Evolutionary conservation across 768 basidiomycete genomes (phyloP).

Genomic region (Lentinula detonsa): DNA sequence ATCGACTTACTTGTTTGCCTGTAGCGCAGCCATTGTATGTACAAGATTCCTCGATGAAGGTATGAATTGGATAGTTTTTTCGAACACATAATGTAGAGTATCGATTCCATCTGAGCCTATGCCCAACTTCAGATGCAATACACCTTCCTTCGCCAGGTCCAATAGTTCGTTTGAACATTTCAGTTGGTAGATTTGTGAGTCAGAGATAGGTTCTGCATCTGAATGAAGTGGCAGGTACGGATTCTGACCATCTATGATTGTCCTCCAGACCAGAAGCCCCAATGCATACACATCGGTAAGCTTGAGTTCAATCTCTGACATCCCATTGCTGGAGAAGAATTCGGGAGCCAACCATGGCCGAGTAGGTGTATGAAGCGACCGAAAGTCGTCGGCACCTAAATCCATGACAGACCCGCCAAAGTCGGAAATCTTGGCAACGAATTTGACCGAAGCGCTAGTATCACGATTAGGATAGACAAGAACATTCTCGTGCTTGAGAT

Average conservation of each 20-base stretch:
- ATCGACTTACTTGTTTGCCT: neutral
- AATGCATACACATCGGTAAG: conserved; percentile 8
- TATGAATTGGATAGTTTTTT: neutral
- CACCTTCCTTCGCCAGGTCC: neutral
- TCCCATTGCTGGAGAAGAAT: neutral
- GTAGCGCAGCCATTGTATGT: neutral
- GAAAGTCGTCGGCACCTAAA: neutral
- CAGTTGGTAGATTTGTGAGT: neutral
- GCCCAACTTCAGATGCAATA: neutral
- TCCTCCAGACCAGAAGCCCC: conserved; percentile 7
- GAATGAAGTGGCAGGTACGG: neutral
- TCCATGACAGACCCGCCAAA: conserved; percentile 10
- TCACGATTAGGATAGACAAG: conserved; percentile 8
- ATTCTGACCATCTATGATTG: conserved; percentile 4
- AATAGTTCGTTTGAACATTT: neutral
- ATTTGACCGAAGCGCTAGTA: neutral
- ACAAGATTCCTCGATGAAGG: neutral
- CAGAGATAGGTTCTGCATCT: neutral
- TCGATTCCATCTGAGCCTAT: neutral
- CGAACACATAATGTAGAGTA: neutral
- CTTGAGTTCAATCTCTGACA: conserved; percentile 2
- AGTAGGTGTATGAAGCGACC: neutral
- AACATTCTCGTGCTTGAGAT: conserved; percentile 12
- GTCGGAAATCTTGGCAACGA: conserved; percentile 8
- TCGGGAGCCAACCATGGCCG: conserved; percentile 7